Conservation (phyloP, 441 rosid species). For the Codiaeum variegatum region DNA sequence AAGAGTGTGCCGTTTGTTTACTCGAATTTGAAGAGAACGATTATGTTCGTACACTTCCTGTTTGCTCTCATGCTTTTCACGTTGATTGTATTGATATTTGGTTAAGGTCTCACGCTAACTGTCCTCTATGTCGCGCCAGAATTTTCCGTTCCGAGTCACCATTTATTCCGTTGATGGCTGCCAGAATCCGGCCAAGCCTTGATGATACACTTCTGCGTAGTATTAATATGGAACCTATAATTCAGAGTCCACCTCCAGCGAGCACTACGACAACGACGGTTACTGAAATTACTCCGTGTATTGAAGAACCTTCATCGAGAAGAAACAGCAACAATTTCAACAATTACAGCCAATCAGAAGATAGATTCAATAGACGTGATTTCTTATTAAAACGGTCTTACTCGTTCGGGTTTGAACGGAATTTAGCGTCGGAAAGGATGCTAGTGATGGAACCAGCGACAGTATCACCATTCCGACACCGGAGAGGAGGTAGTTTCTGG, state of each 20-base stretch:
- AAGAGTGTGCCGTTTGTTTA: slow-evolving; percentile 79
- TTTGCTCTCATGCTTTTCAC: slow-evolving; percentile 76
- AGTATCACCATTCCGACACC: slow-evolving; percentile 69
- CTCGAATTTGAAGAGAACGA: slow-evolving; percentile 77
- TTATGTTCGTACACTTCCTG: slow-evolving; percentile 67
- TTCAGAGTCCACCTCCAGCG: slow-evolving; percentile 24
- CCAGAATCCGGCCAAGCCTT: slow-evolving; percentile 75
- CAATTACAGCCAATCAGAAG: slow-evolving; percentile 28
- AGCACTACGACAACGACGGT: slow-evolving; percentile 14
- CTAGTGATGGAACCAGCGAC: slow-evolving; percentile 57
- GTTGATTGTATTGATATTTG: slow-evolving; percentile 86
- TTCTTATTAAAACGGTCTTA: slow-evolving; percentile 63
- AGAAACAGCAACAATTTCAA: slow-evolving; percentile 17
- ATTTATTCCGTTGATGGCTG: slow-evolving; percentile 79
- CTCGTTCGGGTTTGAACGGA: slow-evolving; percentile 80
- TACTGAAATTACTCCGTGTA: slow-evolving; percentile 49
- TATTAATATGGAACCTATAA: slow-evolving; percentile 29
- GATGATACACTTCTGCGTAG: slow-evolving; percentile 47
- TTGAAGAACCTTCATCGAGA: slow-evolving; percentile 49
- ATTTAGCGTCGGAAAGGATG: slow-evolving; percentile 62
- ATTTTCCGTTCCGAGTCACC: slow-evolving; percentile 55
- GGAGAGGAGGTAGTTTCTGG: slow-evolving; percentile 76
- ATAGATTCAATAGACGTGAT: slow-evolving; percentile 35
- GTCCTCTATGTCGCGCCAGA: slow-evolving; percentile 88
- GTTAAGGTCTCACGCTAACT: slow-evolving; percentile 80